These are phyloP conservation scores for Claviceps sp. DNA, from an alignment of 2,329 filamentous ascomycete genomes.

Conservation along the genomic window DNA sequence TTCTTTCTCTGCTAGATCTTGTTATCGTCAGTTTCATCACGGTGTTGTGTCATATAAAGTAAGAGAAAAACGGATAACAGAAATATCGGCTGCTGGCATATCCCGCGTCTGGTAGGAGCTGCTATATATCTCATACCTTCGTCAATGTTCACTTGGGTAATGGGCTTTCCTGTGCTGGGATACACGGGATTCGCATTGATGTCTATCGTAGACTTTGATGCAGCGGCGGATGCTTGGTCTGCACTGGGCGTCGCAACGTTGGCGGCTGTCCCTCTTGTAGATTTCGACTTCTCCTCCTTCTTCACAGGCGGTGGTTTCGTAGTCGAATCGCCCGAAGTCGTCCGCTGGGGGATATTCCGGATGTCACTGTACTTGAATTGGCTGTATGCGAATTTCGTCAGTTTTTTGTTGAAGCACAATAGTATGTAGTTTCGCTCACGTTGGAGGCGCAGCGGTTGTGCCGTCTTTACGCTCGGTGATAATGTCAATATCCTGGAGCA, in stretches of 20 bases:
- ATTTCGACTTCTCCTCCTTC: constrained; percentile 29
- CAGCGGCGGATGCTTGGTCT: constrained; percentile 45
- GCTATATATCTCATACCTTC: constrained; percentile 28
- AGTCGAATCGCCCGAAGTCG: constrained; percentile 36
- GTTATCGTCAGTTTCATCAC: too few species aligned
- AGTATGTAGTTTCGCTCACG: constrained; percentile 26
- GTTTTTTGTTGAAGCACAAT: neutral
- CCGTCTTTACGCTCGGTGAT: constrained; percentile 55
- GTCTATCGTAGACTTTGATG: constrained; percentile 72
- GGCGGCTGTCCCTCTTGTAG: constrained; percentile 9
- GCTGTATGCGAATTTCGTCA: constrained; percentile 19
- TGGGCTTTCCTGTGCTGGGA: constrained; percentile 65
- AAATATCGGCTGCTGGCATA: neutral
- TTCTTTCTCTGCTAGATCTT: constrained; percentile 61
- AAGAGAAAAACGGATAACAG: neutral
- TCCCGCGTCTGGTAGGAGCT: neutral
- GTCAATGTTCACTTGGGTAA: constrained; percentile 64
- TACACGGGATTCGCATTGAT: constrained; percentile 73
- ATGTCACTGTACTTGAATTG: constrained; percentile 53
- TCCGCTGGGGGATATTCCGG: constrained; percentile 49
- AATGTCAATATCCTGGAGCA: constrained; percentile 48
- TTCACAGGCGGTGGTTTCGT: constrained; percentile 32
- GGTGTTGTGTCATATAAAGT: neutral
- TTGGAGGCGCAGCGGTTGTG: constrained; percentile 43
- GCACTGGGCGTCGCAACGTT: constrained; percentile 29